phyloP scores from a whole-genome alignment of 2,329 filamentous ascomycete species.

The Talaromyces amestolkiae region DNA sequence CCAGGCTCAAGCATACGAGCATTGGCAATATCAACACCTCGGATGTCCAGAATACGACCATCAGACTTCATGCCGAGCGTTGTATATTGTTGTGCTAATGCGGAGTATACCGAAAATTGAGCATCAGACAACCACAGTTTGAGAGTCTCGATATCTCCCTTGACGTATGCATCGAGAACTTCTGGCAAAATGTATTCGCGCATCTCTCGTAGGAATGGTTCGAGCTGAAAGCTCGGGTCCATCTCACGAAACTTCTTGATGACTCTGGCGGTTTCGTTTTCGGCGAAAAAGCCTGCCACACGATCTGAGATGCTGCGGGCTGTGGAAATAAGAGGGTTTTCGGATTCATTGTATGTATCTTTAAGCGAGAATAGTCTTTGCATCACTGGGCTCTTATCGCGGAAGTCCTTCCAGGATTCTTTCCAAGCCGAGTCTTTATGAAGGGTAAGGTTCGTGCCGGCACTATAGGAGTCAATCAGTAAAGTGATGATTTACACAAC shows the following conservation, averaged over 20 bases:
- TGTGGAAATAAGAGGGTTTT: slow-evolving; percentile 91
- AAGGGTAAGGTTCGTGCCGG: slow-evolving; percentile 87
- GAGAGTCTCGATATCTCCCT: slow-evolving; percentile 84
- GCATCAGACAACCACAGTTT: slow-evolving; percentile 95
- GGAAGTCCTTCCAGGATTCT: slow-evolving; percentile 96
- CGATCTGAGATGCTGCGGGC: slow-evolving; percentile 91
- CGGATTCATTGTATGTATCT: slow-evolving; percentile 87
- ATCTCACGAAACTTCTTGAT: slow-evolving; percentile 98
- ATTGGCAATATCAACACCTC: slow-evolving; percentile 73
- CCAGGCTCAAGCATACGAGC: slow-evolving; percentile 49
- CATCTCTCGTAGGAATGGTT: slow-evolving; percentile 91
- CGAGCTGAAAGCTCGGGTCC: slow-evolving; percentile 91
- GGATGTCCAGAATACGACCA: slow-evolving; percentile 90
- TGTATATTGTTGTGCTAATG: slow-evolving; percentile 94
- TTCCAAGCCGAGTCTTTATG: slow-evolving; percentile 98
- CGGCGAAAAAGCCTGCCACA: slow-evolving; percentile 92
- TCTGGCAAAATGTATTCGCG: slow-evolving; percentile 97
- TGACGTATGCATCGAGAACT: slow-evolving; percentile 96
- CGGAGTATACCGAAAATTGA: slow-evolving; percentile 94
- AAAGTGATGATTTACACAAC: slow-evolving; percentile 20
- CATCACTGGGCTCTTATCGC: slow-evolving; percentile 82
- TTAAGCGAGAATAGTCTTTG: slow-evolving; percentile 86
- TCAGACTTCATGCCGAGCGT: slow-evolving; percentile 91
- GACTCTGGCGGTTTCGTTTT: slow-evolving; percentile 95
- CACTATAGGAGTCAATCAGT: slow-evolving; percentile 55